Percentiles rank a stretch among this genome's conserved stretches.
phyloP scores from a whole-genome alignment of 1,284 basidiomycete species.

The Pascua sp. region DNA sequence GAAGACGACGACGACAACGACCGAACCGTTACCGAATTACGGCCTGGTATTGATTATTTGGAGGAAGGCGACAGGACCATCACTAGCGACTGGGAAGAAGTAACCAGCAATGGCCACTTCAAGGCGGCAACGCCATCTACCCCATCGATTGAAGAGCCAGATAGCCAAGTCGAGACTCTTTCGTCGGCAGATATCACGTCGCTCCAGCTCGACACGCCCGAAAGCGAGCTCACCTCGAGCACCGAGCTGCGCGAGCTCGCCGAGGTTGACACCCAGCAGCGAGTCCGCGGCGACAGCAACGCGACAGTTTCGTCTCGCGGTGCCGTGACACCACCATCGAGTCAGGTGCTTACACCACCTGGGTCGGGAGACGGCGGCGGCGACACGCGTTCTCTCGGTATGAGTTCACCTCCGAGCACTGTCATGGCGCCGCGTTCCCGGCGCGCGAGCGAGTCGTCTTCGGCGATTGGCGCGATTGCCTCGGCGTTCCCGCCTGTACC shows the following conservation, averaged over 20 bases:
- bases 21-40: too few relatives aligned
- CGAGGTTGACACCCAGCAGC: neutral
- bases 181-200: too few relatives aligned
- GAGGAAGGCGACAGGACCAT: too few relatives aligned
- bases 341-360: conserved; percentile 7
- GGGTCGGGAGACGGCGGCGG: conserved; percentile 1
- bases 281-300: conserved; percentile 29
- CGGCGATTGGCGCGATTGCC: conserved; percentile 13
- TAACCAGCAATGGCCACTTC: too few relatives aligned
- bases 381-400: conserved; percentile 20
- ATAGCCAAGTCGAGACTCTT: too few relatives aligned
- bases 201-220: neutral
- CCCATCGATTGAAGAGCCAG: too few relatives aligned
- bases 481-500: conserved; percentile 37
- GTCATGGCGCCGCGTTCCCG: too few relatives aligned
- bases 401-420: conserved; percentile 5
- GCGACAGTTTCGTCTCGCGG: conserved; percentile 27
- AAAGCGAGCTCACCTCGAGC: neutral
- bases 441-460: conserved; percentile 5
- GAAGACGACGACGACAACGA: too few relatives aligned
- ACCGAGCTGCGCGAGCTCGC: neutral
- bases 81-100: too few relatives aligned
- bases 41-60: too few relatives aligned
- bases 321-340: conserved; percentile 7
- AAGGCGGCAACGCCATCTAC: too few relatives aligned